Conservation (phyloP, 129 eudicot species). For the Artemisia argyi region DNA sequence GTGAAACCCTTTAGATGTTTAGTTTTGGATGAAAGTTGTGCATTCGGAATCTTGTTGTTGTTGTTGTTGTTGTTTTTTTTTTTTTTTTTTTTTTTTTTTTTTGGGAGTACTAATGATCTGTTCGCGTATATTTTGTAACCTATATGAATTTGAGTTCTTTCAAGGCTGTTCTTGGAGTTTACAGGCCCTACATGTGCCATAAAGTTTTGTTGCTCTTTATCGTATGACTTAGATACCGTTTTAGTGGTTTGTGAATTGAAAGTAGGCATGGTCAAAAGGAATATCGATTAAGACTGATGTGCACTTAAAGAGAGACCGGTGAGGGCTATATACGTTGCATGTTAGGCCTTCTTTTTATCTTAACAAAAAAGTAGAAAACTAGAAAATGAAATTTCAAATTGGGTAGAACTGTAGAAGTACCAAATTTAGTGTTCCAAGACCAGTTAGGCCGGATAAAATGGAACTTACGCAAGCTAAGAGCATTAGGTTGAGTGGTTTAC, state of each 20-base stretch:
- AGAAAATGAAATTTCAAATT: no score
- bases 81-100: no score
- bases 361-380: no score
- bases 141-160: background rate
- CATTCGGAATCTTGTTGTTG: background rate
- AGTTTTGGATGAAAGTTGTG: background rate
- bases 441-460: no score
- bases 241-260: constrained; percentile 13
- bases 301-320: background rate
- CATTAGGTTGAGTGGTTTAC: no score
- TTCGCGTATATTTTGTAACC: background rate
- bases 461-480: no score
- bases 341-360: constrained; percentile 9
- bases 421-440: no score
- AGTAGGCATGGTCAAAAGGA: constrained; percentile 21
- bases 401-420: no score
- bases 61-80: no score
- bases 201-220: background rate
- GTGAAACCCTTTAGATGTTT: background rate
- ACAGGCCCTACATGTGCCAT: background rate
- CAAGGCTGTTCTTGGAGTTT: background rate
- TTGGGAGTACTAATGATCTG: background rate
- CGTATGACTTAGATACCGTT: background rate
- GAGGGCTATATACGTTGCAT: constrained; percentile 2
- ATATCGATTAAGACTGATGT: constrained; percentile 4